A percentile compares a stretch with the other conserved stretches of the same genome.
phyloP scores from a whole-genome alignment of 1,139 yeast genomes.

The Candida frijolesensis region DNA sequence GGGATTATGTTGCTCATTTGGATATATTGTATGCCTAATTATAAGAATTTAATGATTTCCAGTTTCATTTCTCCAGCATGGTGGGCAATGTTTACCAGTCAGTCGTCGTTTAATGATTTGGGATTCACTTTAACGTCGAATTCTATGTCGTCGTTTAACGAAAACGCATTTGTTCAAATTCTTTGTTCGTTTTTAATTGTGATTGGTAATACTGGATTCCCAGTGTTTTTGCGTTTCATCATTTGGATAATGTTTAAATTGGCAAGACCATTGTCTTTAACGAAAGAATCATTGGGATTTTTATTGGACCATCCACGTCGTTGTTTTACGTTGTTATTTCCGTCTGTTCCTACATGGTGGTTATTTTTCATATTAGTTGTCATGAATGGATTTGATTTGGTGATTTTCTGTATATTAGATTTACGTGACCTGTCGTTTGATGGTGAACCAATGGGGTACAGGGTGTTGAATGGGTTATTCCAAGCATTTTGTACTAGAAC shows the following conservation, averaged over 20 bases:
- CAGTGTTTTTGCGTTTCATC: slow-evolving; percentile 72
- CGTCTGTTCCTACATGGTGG: slow-evolving; percentile 96
- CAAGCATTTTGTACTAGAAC: slow-evolving; percentile 95
- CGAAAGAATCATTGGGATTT: slow-evolving; percentile 80
- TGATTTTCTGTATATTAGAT: slow-evolving; percentile 80
- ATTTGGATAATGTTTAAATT: slow-evolving; percentile 78
- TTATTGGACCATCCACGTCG: slow-evolving; percentile 94
- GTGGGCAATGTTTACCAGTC: slow-evolving; percentile 90
- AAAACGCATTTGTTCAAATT: slow-evolving; percentile 65
- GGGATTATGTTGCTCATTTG: slow-evolving; percentile 66
- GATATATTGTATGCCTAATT: slow-evolving; percentile 49
- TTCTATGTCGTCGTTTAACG: slow-evolving; percentile 69
- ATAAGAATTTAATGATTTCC: slow-evolving; percentile 42
- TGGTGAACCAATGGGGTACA: slow-evolving; percentile 61
- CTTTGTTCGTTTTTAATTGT: slow-evolving; percentile 70
- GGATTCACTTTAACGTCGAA: slow-evolving; percentile 81
- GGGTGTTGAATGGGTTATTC: slow-evolving; percentile 79
- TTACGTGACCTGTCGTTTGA: slow-evolving; percentile 51
- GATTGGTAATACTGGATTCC: slow-evolving; percentile 93
- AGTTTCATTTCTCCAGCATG: slow-evolving; percentile 74
- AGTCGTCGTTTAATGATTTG: slow-evolving; percentile 78
- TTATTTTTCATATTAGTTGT: slow-evolving; percentile 69
- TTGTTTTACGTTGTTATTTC: slow-evolving; percentile 90
- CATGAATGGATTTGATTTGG: slow-evolving; percentile 74
- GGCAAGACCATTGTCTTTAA: slow-evolving; percentile 65